phyloP scores from a whole-genome alignment of 768 basidiomycete genomes.

The Wakefieldia striispora region DNA sequence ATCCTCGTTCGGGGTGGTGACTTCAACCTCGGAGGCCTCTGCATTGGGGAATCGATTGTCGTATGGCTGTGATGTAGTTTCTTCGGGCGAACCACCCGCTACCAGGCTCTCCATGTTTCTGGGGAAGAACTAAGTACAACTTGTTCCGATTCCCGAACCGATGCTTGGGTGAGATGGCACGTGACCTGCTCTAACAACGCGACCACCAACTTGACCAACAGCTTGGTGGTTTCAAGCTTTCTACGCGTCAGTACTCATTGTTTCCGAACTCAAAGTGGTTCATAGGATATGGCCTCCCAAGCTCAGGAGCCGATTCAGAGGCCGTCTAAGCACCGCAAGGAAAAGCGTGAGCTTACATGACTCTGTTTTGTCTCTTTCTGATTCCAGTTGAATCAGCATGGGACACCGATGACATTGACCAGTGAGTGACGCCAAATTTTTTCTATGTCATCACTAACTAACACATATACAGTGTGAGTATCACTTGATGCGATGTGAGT shows the following conservation, averaged over 20 bases:
- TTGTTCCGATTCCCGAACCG: background rate
- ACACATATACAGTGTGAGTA: slow-evolving; percentile 42
- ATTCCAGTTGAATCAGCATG: slow-evolving; percentile 60
- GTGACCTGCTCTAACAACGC: slow-evolving; percentile 10
- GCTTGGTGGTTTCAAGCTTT: too few species aligned
- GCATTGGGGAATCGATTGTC: slow-evolving; percentile 57
- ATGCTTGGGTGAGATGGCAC: slow-evolving; percentile 6
- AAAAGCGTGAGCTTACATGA: slow-evolving; percentile 74
- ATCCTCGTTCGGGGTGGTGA: slow-evolving; percentile 30
- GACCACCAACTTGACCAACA: too few species aligned
- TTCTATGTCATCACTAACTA: background rate
- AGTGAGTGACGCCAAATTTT: slow-evolving; percentile 54
- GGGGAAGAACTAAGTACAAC: background rate
- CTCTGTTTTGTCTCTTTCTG: background rate
- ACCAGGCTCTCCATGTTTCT: slow-evolving; percentile 48
- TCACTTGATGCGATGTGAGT: background rate
- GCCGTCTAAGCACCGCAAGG: slow-evolving; percentile 89
- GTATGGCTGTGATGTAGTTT: slow-evolving; percentile 43
- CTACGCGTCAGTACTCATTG: too few species aligned
- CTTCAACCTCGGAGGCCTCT: slow-evolving; percentile 39
- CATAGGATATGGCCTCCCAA: slow-evolving; percentile 21
- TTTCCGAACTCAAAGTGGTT: too few species aligned
- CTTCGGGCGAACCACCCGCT: slow-evolving; percentile 34
- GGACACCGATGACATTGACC: slow-evolving; percentile 99
- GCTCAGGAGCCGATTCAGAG: slow-evolving; percentile 45